Percentiles rank a stretch among this genome's conserved stretches.
Conservation (phyloP, 345 rosid genomes). For the Mercurialis annua region DNA sequence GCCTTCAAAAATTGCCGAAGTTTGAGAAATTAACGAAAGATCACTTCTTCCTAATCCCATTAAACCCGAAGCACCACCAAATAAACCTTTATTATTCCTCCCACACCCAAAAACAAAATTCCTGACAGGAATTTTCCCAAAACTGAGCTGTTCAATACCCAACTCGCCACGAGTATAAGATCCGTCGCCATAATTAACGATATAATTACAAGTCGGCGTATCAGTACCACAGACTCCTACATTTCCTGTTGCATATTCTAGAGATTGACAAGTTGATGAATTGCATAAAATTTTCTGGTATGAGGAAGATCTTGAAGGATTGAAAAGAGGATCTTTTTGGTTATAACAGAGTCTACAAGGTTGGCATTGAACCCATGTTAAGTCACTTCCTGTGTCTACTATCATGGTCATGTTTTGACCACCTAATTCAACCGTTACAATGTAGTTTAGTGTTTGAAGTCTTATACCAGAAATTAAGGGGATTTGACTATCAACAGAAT, state of each 20-base stretch:
- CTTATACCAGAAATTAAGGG: conserved; percentile 65
- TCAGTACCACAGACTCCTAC: conserved; percentile 42
- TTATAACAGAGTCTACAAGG: conserved; percentile 71
- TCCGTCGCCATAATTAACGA: conserved; percentile 81
- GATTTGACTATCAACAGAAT: conserved; percentile 33
- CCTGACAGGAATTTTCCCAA: conserved; percentile 39
- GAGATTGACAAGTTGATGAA: conserved; percentile 63
- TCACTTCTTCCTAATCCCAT: conserved; percentile 80
- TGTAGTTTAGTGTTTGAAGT: conserved; percentile 68
- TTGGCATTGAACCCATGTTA: conserved; percentile 93
- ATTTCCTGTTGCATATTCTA: conserved; percentile 48
- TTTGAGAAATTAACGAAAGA: conserved; percentile 67
- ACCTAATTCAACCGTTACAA: conserved; percentile 59
- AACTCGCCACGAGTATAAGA: conserved; percentile 78
- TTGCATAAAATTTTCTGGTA: conserved; percentile 55
- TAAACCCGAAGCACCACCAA: conserved; percentile 86
- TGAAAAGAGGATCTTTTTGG: conserved; percentile 70
- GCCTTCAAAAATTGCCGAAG: conserved; percentile 48
- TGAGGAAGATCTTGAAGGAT: conserved; percentile 60
- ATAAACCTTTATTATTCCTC: conserved; percentile 64
- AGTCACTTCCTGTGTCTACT: conserved; percentile 90
- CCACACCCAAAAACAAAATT: conserved; percentile 81
- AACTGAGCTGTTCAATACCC: conserved; percentile 47
- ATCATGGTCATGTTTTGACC: conserved; percentile 58
- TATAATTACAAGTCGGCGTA: conserved; percentile 51